Base-by-base conservation (phyloP, 257 asterid genomes). In the Vinca minor region DNA sequence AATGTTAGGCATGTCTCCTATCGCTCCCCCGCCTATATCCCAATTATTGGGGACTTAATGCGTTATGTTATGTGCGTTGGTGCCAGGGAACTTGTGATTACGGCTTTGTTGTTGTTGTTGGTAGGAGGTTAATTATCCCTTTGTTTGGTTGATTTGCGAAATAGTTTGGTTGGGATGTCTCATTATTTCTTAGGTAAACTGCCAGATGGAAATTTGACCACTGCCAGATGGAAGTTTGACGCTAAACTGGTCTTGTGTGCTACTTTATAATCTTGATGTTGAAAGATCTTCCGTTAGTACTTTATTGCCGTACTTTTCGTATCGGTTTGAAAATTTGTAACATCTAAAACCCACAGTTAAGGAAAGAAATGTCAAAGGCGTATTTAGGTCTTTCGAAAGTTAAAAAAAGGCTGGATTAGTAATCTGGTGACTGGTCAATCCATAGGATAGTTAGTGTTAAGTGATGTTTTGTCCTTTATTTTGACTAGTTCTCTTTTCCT, bases 141-240 rank as follows among this genome's bases (percentile, higher is more conserved):
- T 55, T 23, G 9, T 13, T 39, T 61, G 41, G 35, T 46, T 63
- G 14, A 0, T 17, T 26, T 8, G 26, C n/a, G n/a, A n/a, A n/a
- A n/a, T n/a, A n/a, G n/a, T 34, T 57, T 57, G 71, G 20, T 36
- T 50, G 47, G 3, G 23, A n/a, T 35, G 48, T 46, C 35, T 69
- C 38, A 62, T 62, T 18, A 26, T 50, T 50, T 60, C 48, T 59
- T 49, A 36, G 67, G 23, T 28, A 1, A n/a, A n/a, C n/a, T n/a
- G n/a, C n/a, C n/a, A n/a, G n/a, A n/a, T n/a, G n/a, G n/a, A n/a
- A n/a, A n/a, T n/a, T n/a, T n/a, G 23, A 25, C 46, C n/a, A 54
- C 45, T 55, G 7, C 47, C 32, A 3, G 42, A 26, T 66, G 58
- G 38, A 32, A 46, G 41, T 53, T 53, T 11, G n/a, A n/a, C 54